Evolutionary conservation across 306 rosid genomes (phyloP).

Genomic region (Fragaria iinumae): DNA sequence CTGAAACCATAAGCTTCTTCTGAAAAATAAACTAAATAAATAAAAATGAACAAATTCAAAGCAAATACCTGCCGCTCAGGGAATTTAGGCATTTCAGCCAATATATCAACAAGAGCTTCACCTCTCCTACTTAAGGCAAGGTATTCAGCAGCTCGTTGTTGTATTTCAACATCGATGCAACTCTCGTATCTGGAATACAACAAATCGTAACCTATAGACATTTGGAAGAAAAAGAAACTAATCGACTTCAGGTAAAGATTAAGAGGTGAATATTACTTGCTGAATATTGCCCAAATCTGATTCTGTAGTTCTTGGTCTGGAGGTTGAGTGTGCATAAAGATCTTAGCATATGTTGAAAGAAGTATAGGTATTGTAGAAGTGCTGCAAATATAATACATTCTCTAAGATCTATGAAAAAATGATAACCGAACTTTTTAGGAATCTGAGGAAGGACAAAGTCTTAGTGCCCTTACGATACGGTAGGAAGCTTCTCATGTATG

Average conservation of each 20-base stretch:
- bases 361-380: conserved; percentile 83
- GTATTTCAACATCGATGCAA: conserved; percentile 98
- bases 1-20: conserved; percentile 17
- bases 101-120: conserved; percentile 72
- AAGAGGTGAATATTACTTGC: conserved; percentile 63
- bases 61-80: conserved; percentile 91
- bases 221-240: conserved; percentile 16
- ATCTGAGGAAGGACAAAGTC: conserved; percentile 10
- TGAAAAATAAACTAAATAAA: conserved; percentile 1
- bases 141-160: conserved; percentile 97
- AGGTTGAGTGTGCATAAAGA: conserved; percentile 95
- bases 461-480: conserved; percentile 75
- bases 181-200: conserved; percentile 75
- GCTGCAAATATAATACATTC: conserved; percentile 54
- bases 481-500: conserved; percentile 96
- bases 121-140: conserved; percentile 93
- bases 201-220: conserved; percentile 30
- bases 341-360: conserved; percentile 94
- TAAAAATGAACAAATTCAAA: conserved; percentile 6
- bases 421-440: neutral
- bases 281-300: conserved; percentile 93
- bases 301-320: conserved; percentile 95
- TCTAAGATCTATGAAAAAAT: conserved; percentile 26
- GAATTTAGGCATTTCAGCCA: conserved; percentile 99
- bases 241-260: conserved; percentile 14